Evolutionary conservation across 2,329 filamentous ascomycete genomes (phyloP).

Genomic region (Epichloe gansuensis): DNA sequence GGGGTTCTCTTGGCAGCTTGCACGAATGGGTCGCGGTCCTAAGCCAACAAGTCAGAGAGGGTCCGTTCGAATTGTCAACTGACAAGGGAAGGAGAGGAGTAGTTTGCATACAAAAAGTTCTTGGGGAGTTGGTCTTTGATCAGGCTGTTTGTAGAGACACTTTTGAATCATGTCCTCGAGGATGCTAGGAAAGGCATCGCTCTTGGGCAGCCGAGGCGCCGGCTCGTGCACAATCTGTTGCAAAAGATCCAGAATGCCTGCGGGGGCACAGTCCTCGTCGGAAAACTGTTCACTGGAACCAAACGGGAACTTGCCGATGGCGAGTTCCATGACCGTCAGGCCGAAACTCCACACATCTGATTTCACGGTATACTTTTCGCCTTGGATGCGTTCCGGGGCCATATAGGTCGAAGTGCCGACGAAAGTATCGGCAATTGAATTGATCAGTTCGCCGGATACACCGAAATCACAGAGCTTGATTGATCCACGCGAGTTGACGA

Average conservation of each 20-base stretch:
- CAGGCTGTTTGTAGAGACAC: slow-evolving; percentile 81
- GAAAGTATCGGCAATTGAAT: slow-evolving; percentile 96
- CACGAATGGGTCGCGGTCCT: slow-evolving; percentile 90
- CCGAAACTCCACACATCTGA: slow-evolving; percentile 99
- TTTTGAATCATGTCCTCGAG: slow-evolving; percentile 95
- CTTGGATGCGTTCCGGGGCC: slow-evolving; percentile 95
- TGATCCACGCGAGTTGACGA: slow-evolving; percentile 84
- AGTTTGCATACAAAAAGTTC: slow-evolving; percentile 64
- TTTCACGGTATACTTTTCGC: slow-evolving; percentile 93
- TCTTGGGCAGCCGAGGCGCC: slow-evolving; percentile 85
- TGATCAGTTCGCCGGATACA: slow-evolving; percentile 94
- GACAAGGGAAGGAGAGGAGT: not conserved
- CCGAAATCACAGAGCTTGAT: slow-evolving; percentile 99
- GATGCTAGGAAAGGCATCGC: slow-evolving; percentile 90
- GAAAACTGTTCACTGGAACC: slow-evolving; percentile 56
- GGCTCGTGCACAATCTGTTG: slow-evolving; percentile 97
- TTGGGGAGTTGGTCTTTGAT: slow-evolving; percentile 79
- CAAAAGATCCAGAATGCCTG: slow-evolving; percentile 87
- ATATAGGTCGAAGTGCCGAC: slow-evolving; percentile 98
- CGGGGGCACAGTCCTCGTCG: slow-evolving; percentile 70
- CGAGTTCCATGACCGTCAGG: slow-evolving; percentile 87
- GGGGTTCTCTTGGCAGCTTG: slow-evolving; percentile 94
- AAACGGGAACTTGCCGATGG: slow-evolving; percentile 95
- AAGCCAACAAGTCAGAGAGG: slow-evolving; percentile 4
- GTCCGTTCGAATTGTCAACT: not conserved